Evolutionary conservation across 805 yeast genomes (phyloP), one percentile per base, ranked within the genome.

Genomic region (Saturnispora dispora): DNA sequence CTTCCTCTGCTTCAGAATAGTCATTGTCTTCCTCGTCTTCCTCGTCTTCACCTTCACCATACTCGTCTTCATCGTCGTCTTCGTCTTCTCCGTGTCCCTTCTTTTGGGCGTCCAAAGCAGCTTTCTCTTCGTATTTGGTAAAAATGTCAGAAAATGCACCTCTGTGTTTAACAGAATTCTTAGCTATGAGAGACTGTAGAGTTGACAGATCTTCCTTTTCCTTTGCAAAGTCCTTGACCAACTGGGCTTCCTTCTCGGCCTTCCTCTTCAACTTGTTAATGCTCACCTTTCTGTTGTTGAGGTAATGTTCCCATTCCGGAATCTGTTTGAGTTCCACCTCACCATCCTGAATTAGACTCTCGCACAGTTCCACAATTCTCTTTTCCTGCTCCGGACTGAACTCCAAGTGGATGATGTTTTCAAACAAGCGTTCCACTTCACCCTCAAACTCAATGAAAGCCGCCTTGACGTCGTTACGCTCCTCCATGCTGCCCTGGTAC

Each of bases 381-480:
- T 65, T 66, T 59, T 86, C 95, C 58, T 83, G 88, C 0, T 63
- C 70, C 36, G 71, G 75, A 37, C 68, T 68, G 43, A 83, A 73
- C 55, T 84, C 89, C 48, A 85, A 73, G 65, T 89, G 96, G 9
- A 93, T 85, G 3, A 89, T 82, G 33, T 74, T 72, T 62, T 88
- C 95, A 61, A 88, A 85, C 5, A 88, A 68, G 47, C 72, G 71
- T 45, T 82, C 70, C 58, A 88, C 78, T 58, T 86, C 87, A 5
- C 96, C 96, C 22, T 59, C 51, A 45, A 51, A 53, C 13, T 78
- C 74, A 44, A 74, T 73, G 57, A 72, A 77, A 8, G 71, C 64
- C 68, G 83, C 83, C 42, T 79, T 52, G n/a, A 89, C 73, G 60
- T 89, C 96, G 4, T 68, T 69, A 45, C 60, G 63, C 56, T 83